Conservation (phyloP, 192 early-diverging fungal species). For the Coemansia sp. region DNA sequence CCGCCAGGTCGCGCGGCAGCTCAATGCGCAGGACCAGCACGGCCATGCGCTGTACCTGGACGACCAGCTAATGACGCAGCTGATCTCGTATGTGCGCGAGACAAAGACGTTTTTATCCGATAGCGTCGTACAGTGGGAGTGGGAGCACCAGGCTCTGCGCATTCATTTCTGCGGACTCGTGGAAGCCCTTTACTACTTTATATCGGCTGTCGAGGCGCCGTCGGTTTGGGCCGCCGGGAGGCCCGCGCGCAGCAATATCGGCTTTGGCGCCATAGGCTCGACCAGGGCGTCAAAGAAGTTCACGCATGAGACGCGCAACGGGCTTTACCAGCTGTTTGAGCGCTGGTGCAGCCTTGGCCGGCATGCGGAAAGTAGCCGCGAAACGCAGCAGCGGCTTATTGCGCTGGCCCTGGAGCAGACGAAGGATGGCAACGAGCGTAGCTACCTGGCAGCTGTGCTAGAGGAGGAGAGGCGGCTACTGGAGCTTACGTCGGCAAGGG, state of each 20-base stretch:
- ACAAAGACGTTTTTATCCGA: conserved; percentile 75
- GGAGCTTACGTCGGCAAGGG: conserved; percentile 74
- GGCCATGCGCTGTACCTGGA: conserved; percentile 48
- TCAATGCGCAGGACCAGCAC: conserved; percentile 55
- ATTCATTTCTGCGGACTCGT: conserved; percentile 88
- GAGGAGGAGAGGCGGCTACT: conserved; percentile 75
- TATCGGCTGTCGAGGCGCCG: conserved; percentile 50
- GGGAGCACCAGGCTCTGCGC: conserved; percentile 84
- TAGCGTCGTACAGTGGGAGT: conserved; percentile 71
- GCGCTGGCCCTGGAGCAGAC: conserved; percentile 62
- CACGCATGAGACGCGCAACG: conserved; percentile 72
- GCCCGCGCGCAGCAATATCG: neutral
- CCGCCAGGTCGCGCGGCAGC: conserved; percentile 38
- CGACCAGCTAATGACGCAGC: conserved; percentile 59
- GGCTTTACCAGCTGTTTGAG: conserved; percentile 82
- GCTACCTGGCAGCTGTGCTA: conserved; percentile 58
- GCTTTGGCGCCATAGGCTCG: neutral
- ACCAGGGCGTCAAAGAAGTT: conserved; percentile 54
- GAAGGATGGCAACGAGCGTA: conserved; percentile 71
- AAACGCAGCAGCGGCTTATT: conserved; percentile 70
- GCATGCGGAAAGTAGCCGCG: conserved; percentile 53
- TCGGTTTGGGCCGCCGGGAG: neutral
- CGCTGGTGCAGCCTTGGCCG: conserved; percentile 89
- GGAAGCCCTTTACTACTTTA: conserved; percentile 75
- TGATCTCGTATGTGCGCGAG: conserved; percentile 75